phyloP scores from a whole-genome alignment of 306 rosid genomes.

The Corylus heterophylla region DNA sequence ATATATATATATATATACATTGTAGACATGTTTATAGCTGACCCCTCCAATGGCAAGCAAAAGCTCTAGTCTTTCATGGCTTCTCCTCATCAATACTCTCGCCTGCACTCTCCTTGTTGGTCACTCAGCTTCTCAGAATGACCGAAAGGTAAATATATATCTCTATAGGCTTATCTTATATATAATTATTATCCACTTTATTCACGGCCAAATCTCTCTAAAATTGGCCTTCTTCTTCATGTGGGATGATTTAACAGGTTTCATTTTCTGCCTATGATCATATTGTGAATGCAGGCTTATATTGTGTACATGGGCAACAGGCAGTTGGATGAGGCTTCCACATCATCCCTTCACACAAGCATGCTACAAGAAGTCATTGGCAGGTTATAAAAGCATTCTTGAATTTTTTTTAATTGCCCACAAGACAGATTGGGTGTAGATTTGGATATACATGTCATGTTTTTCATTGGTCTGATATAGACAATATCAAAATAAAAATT shows the following conservation, averaged over 20 bases:
- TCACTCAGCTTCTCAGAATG: constrained; percentile 22
- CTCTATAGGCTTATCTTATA: neutral
- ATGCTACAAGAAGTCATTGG: constrained; percentile 37
- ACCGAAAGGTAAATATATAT: constrained; percentile 14
- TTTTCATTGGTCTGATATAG: no score
- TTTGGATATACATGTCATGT: no score
- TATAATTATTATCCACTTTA: neutral
- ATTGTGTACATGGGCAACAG: constrained; percentile 45
- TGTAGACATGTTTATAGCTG: neutral
- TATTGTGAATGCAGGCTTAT: constrained; percentile 35
- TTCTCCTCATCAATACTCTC: constrained; percentile 16
- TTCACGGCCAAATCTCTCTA: neutral
- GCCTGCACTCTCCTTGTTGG: constrained; percentile 8
- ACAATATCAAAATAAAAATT: no score
- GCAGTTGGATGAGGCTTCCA: constrained; percentile 13
- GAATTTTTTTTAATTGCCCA: no score
- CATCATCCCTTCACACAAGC: constrained; percentile 26
- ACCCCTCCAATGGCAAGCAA: constrained; percentile 12
- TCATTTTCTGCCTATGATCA: neutral
- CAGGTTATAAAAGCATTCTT: constrained; percentile 25
- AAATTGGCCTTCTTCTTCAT: neutral
- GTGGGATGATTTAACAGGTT: neutral
- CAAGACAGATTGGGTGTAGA: no score
- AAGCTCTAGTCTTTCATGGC: neutral
- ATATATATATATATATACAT: no score